These are phyloP conservation scores for Calamus simplicifolius DNA, from an alignment of 176 grass and related monocot species.

Conservation along the genomic window DNA sequence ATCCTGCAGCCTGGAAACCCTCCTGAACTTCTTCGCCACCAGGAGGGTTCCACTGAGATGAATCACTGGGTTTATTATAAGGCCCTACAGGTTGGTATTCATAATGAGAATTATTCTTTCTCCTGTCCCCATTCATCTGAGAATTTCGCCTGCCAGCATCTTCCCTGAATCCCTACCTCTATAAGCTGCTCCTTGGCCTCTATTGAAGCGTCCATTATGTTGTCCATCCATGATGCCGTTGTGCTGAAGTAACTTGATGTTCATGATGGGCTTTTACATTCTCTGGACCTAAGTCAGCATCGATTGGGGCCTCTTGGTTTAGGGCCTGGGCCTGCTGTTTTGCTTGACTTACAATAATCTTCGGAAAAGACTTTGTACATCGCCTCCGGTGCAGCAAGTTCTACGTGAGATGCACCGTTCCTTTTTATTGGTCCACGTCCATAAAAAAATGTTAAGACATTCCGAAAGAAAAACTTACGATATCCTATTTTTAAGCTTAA, in stretches of 20 bases:
- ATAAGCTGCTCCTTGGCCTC: conserved; percentile 30
- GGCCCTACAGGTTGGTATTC: conserved; percentile 58
- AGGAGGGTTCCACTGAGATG: conserved; percentile 26
- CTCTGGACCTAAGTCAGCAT: conserved; percentile 8
- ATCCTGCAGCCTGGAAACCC: conserved; percentile 16
- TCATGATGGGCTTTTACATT: conserved; percentile 19
- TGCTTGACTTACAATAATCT: conserved; percentile 4
- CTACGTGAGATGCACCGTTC: too few relatives aligned
- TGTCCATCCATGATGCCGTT: conserved; percentile 30
- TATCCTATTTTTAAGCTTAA: too few relatives aligned
- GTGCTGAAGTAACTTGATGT: conserved; percentile 29
- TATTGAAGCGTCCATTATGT: conserved; percentile 31
- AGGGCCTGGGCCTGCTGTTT: conserved; percentile 9
- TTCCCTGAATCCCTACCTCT: conserved; percentile 41
- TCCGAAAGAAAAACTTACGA: too few relatives aligned
- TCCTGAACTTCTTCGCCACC: conserved; percentile 12
- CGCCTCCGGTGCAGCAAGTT: too few relatives aligned
- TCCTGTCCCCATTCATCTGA: conserved; percentile 27
- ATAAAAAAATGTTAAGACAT: too few relatives aligned
- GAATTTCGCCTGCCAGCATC: conserved; percentile 22
- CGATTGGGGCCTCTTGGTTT: not conserved
- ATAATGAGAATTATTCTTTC: conserved; percentile 36
- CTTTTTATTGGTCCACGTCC: too few relatives aligned
- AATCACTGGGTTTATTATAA: conserved; percentile 25
- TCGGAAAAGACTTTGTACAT: too few relatives aligned